phyloP scores from a whole-genome alignment of 805 yeast species.

The Yarrowia sp. region DNA sequence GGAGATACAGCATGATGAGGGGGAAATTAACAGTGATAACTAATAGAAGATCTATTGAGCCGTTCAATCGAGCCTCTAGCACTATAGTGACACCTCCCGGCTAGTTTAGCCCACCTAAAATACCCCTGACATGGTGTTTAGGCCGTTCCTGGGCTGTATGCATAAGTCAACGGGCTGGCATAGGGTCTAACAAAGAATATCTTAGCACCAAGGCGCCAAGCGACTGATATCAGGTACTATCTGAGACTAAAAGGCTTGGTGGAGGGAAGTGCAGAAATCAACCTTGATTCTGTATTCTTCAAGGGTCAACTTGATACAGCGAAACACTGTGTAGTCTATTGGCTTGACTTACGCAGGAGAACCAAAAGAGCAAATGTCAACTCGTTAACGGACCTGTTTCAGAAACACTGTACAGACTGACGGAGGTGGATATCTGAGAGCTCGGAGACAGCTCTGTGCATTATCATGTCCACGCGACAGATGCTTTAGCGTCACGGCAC shows the following conservation, averaged over 20 bases:
- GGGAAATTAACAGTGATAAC: no score
- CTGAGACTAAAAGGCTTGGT: conserved; percentile 15
- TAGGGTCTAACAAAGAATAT: background rate
- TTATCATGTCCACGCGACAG: conserved; percentile 13
- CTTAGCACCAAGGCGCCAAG: conserved; percentile 16
- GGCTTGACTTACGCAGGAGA: no score
- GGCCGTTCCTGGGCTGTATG: conserved; percentile 2
- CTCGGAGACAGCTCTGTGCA: conserved; percentile 3
- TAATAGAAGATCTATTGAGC: no score
- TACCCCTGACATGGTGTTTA: background rate
- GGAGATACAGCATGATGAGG: background rate
- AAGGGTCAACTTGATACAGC: no score
- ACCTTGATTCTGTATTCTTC: no score
- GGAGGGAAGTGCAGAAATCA: background rate
- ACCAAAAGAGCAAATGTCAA: no score
- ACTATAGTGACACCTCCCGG: no score
- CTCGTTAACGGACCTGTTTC: no score
- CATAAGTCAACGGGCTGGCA: conserved; percentile 5
- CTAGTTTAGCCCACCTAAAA: no score
- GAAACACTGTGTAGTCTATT: no score
- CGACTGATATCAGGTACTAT: background rate
- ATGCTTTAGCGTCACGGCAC: conserved; percentile 5
- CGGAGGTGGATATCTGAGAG: background rate
- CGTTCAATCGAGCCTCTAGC: background rate
- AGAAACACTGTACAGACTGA: background rate